phyloP scores from a whole-genome alignment of 352 stramenopile species.

The Phytopythium vexans region DNA sequence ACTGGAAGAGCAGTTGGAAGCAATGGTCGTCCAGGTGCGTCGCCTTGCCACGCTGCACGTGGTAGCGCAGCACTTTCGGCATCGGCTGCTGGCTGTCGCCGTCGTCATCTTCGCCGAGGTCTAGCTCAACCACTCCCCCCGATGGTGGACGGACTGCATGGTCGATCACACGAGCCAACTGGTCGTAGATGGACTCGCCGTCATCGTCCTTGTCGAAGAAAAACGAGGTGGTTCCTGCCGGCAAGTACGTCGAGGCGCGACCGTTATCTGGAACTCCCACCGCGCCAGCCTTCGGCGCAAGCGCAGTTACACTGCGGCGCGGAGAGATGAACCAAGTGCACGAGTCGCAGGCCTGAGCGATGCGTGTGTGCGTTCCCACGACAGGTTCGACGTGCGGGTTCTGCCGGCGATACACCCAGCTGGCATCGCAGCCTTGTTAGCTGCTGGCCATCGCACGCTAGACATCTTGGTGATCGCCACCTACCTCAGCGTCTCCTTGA shows the following conservation, averaged over 20 bases:
- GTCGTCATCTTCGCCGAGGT: background rate
- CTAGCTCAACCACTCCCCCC: constrained; percentile 1
- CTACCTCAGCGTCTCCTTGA: constrained; percentile 73
- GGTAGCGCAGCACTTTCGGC: constrained; percentile 28
- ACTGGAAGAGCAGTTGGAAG: constrained; percentile 81
- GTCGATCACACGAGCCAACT: constrained; percentile 2
- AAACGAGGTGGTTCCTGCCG: background rate
- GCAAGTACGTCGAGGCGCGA: constrained; percentile 5
- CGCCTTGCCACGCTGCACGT: constrained; percentile 58
- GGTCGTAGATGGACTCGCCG: constrained; percentile 1
- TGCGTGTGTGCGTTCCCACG: constrained; percentile 33
- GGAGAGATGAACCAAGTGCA: constrained; percentile 61
- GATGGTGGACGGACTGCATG: background rate
- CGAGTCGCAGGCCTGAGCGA: constrained; percentile 38
- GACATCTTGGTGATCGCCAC: background rate
- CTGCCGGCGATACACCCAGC: constrained; percentile 57
- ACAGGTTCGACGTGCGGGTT: constrained; percentile 24
- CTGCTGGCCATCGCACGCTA: too few relatives aligned
- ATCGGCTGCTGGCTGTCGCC: background rate
- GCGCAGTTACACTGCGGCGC: constrained; percentile 10
- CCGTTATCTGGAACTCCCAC: background rate
- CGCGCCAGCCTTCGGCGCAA: background rate
- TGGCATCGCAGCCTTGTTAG: constrained; percentile 4
- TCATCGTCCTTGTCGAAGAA: background rate
- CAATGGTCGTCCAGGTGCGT: constrained; percentile 70